Evolutionary conservation across 202 grass and related monocot genomes (phyloP), one percentile per base, ranked within the genome.

Genomic region (Elaeis oleifera): DNA sequence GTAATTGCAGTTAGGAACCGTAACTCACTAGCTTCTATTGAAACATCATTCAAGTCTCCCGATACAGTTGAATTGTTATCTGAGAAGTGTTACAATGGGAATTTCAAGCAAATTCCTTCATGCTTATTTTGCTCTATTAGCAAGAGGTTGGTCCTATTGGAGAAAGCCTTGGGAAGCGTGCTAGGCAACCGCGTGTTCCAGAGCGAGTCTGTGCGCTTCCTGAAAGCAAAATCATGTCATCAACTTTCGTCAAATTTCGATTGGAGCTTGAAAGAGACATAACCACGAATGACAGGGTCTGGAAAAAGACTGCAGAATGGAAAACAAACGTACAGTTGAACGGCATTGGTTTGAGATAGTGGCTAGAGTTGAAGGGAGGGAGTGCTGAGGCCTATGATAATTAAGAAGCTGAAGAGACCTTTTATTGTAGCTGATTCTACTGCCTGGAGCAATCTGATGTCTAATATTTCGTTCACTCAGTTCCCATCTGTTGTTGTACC

Each of bases 401-500:
- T 87, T 64, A 99, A 92, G 70, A 97, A 79, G 58, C 76, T 84
- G 22, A 89, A 76, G 60, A 71, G 60, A 54, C 49, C 71, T 23
- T 75, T 89, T 56, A 53, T 49, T 32, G 28, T 72, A 36, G 55
- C 29, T 18, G 88, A 94, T 21, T 83, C 94, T 58, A 76, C 70
- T 62, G 75, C 88, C 44, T 89, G 85, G 85, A 81, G 94, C 78
- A 89, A 79, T 68, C 50, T 99, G 36, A 82, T 81, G 65, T 94
- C 82, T 54, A 99, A 99, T 61, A 20, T 94, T 67, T 99, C 94
- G 36, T 99, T 94, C 60, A 89, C 94, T 14, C 71, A 82, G 70
- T 99, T 99, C 62, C 60, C 73, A 49, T 77, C 77, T 1, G 71
- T 99, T 23, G 70, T 94, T 50, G 79, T 89, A 51, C 94, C 85